Evolutionary conservation across 495 filamentous ascomycete genomes (phyloP).

Genomic region (Pyrenopolyporus hunteri): DNA sequence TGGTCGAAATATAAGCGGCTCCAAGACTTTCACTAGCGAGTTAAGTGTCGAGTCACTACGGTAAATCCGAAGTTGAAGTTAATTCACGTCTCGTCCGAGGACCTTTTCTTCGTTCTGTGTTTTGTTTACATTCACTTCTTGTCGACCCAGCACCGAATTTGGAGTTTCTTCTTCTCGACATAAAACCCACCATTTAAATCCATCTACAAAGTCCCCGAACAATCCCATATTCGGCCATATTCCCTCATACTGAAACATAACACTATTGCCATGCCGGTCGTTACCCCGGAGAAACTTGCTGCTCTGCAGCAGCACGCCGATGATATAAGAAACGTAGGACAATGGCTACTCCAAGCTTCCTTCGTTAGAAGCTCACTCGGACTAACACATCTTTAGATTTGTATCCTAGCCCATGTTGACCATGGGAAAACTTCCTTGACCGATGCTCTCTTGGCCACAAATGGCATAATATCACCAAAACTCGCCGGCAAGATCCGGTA

Average conservation of each 20-base stretch:
- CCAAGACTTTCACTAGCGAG: too few species aligned
- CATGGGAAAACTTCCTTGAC: slow-evolving; percentile 99
- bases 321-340: slow-evolving; percentile 90
- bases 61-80: too few species aligned
- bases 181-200: too few species aligned
- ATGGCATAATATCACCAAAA: slow-evolving; percentile 98
- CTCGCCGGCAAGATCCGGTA: slow-evolving; percentile 98
- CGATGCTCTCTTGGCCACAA: slow-evolving; percentile 95
- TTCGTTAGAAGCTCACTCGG: slow-evolving; percentile 44
- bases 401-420: slow-evolving; percentile 96
- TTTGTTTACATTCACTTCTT: too few species aligned
- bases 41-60: too few species aligned
- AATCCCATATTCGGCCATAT: too few species aligned
- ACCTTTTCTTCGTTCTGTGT: too few species aligned
- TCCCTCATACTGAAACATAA: background rate
- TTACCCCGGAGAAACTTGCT: slow-evolving; percentile 84
- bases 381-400: slow-evolving; percentile 70
- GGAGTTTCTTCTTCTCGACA: too few species aligned
- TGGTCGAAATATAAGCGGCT: too few species aligned
- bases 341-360: slow-evolving; percentile 52
- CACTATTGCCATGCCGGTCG: slow-evolving; percentile 76
- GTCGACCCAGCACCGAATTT: too few species aligned
- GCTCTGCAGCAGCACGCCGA: slow-evolving; percentile 82
- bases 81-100: too few species aligned
- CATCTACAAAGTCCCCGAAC: too few species aligned